Evolutionary conservation across 495 filamentous ascomycete genomes (phyloP), one percentile per base, ranked within the genome.

Genomic region (Xylaria palmicola): DNA sequence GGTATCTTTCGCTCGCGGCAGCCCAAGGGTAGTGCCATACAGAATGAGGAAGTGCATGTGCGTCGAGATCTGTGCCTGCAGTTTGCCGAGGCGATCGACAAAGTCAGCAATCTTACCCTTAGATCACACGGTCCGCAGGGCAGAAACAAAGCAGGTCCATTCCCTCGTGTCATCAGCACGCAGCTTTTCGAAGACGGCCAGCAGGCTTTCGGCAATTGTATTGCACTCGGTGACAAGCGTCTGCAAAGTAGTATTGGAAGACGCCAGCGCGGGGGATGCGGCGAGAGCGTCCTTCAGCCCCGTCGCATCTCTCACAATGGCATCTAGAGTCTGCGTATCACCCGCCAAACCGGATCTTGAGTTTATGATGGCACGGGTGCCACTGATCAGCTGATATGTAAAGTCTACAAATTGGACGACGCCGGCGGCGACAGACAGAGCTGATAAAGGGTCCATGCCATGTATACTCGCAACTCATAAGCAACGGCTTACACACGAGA

Each of bases 351-450:
- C 53, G 4, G 37, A 43, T 22, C 29, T 10, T 9, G 53, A 56
- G 4, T 34, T 56, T 6, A 56, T 56, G 17, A 43, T 30, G 0
- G 15, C 53, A 10, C 49, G 10, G 2, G 49, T 52, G 17, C 30
- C 17, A 12, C 44, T 19, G 19, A 63, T 26, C 15, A 63, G 44
- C 6, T 47, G 61, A 19, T 17, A 51, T 12, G 58, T 32, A 39
- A 63, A 64, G 49, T 62, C 62, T 7, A 62, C 36, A 26, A 64
- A 64, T 24, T 64, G 59, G 32, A 64, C 59, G 15, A 64, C 59
- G 19, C 41, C 59, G 12, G 62, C 49, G 9, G 62, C 62, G 13
- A 64, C 17, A 27, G 45, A 49, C 22, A 64, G 30, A 4, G 62
- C 58, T 8, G 47, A 40, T 8, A 64, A 15, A 32, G 59, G 62